Evolutionary conservation across 1,139 yeast species (phyloP).

Genomic region (Yamadazyma spencermartinsiae): DNA sequence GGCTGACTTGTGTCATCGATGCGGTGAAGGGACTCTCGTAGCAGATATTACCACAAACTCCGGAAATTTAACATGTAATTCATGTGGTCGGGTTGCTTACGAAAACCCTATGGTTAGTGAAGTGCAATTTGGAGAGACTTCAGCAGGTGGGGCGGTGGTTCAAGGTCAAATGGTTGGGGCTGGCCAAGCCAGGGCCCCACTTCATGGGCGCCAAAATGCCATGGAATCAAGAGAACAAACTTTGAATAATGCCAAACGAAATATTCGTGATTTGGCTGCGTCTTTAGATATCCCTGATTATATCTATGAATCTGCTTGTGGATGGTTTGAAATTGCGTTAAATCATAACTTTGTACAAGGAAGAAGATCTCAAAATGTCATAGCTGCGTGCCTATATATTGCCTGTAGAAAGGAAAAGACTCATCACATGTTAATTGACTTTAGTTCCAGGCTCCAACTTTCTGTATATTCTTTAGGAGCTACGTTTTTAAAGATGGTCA

Average conservation of each 20-base stretch:
- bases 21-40: constrained; percentile 33
- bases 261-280: constrained; percentile 76
- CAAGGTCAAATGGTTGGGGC: constrained; percentile 92
- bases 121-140: constrained; percentile 88
- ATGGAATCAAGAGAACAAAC: constrained; percentile 90
- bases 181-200: constrained; percentile 78
- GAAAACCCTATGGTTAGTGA: constrained; percentile 95
- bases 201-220: constrained; percentile 64
- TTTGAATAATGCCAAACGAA: constrained; percentile 72
- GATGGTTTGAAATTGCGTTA: constrained; percentile 86
- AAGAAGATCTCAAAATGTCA: constrained; percentile 87
- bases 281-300: constrained; percentile 80
- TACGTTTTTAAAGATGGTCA: constrained; percentile 87
- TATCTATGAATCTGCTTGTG: constrained; percentile 81
- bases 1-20: constrained; percentile 24
- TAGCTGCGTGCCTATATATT: constrained; percentile 90
- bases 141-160: constrained; percentile 92
- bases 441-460: constrained; percentile 83
- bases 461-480: constrained; percentile 95
- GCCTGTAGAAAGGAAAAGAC: constrained; percentile 92
- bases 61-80: constrained; percentile 73
- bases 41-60: constrained; percentile 53
- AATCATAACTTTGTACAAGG: constrained; percentile 93
- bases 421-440: constrained; percentile 93
- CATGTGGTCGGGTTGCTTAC: constrained; percentile 85